phyloP scores from a whole-genome alignment of 2,329 filamentous ascomycete genomes.

The Cladophialophora chaetospira region DNA sequence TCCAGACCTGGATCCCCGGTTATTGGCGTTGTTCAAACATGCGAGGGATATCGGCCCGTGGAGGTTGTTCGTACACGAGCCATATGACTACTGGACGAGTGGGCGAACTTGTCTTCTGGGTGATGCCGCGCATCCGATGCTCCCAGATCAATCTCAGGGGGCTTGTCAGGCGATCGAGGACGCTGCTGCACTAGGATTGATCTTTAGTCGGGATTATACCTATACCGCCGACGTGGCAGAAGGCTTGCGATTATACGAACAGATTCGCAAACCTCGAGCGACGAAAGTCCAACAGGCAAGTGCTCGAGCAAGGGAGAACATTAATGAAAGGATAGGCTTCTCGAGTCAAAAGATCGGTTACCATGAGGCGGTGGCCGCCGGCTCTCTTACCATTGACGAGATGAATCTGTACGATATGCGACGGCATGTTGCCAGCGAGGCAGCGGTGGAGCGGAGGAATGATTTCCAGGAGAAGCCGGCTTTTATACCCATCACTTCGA shows the following conservation, averaged over 20 bases:
- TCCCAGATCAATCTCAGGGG: slow-evolving; percentile 39
- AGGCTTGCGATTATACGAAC: slow-evolving; percentile 36
- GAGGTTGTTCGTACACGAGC: slow-evolving; percentile 28
- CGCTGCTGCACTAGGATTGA: slow-evolving; percentile 42
- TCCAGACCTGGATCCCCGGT: slow-evolving; percentile 19
- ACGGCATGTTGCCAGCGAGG: slow-evolving; percentile 3
- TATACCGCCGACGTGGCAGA: slow-evolving; percentile 30
- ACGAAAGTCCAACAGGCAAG: slow-evolving; percentile 38
- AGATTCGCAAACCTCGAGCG: slow-evolving; percentile 36
- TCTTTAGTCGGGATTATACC: slow-evolving; percentile 36
- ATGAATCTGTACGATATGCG: slow-evolving; percentile 56
- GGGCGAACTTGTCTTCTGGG: slow-evolving; percentile 37
- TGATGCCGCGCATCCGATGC: slow-evolving; percentile 41
- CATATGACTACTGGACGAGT: slow-evolving; percentile 33
- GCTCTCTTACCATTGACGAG: slow-evolving; percentile 67
- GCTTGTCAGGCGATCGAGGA: slow-evolving; percentile 48
- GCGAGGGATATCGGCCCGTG: slow-evolving; percentile 29
- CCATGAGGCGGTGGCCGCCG: slow-evolving; percentile 62
- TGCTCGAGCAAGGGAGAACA: slow-evolving; percentile 17
- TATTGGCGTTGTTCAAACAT: slow-evolving; percentile 21
- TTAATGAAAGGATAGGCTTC: slow-evolving; percentile 23
- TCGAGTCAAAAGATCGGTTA: slow-evolving; percentile 44
- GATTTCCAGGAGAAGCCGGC: background rate
- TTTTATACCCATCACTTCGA: background rate
- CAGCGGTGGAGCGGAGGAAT: background rate